A percentile compares a stretch with the other conserved stretches of the same genome.
Conservation (phyloP, 2,329 filamentous ascomycete genomes). For the Xylaria sp. region DNA sequence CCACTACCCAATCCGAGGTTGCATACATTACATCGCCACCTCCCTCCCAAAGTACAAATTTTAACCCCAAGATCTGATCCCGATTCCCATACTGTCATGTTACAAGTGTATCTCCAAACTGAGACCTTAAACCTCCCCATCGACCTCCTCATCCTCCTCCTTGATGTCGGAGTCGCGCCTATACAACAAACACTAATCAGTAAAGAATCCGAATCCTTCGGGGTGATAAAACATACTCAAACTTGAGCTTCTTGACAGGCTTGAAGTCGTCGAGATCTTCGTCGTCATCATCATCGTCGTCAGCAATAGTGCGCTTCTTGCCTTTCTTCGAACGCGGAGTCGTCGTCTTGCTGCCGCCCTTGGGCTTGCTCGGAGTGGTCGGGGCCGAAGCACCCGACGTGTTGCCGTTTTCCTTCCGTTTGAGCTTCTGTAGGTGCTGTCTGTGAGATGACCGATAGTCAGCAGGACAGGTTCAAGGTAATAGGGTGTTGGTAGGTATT, state of each 20-base stretch:
- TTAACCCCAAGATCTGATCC: too few relatives aligned
- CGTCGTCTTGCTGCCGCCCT: not conserved
- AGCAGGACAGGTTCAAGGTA: conserved; percentile 5
- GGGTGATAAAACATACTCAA: conserved; percentile 8
- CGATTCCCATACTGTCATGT: too few relatives aligned
- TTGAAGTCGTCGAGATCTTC: not conserved
- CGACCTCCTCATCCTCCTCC: not conserved
- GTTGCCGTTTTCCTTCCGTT: conserved; percentile 26
- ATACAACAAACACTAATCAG: too few relatives aligned
- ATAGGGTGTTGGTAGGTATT: conserved; percentile 2
- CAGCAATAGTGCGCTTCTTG: not conserved
- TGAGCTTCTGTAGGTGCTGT: conserved; percentile 45
- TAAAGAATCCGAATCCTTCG: too few relatives aligned
- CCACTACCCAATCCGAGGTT: too few relatives aligned
- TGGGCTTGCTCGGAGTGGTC: conserved; percentile 2
- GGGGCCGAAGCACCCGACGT: not conserved
- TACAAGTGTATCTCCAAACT: too few relatives aligned
- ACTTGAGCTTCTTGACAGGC: conserved; percentile 12
- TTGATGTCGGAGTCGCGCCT: not conserved
- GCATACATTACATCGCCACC: too few relatives aligned
- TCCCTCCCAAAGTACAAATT: too few relatives aligned
- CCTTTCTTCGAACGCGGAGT: not conserved
- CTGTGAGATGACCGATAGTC: conserved; percentile 27
- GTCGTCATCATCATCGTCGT: conserved; percentile 9
- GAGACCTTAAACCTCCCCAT: too few relatives aligned